A percentile compares a stretch with the other conserved stretches of the same genome.
Conservation (phyloP, 495 filamentous ascomycete genomes). For the Poronia punctata region DNA sequence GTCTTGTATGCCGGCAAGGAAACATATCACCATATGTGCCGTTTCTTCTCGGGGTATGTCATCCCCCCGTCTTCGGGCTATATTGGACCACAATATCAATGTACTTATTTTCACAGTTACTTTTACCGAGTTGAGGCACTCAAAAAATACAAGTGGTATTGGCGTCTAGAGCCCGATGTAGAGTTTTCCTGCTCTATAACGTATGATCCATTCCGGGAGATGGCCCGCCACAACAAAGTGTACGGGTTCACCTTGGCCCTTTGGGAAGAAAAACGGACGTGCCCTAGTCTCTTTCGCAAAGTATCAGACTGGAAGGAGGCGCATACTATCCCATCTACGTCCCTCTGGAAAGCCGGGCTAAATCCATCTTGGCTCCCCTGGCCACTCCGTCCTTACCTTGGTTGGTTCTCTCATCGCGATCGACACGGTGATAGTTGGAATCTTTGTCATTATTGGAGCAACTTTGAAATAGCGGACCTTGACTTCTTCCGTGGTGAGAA, state of each 20-base stretch:
- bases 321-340: slow-evolving; percentile 22
- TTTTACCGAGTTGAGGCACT: slow-evolving; percentile 39
- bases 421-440: slow-evolving; percentile 39
- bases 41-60: slow-evolving; percentile 88
- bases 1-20: slow-evolving; percentile 99
- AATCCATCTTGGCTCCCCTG: slow-evolving; percentile 33
- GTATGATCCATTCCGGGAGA: slow-evolving; percentile 50
- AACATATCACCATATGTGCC: slow-evolving; percentile 95
- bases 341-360: slow-evolving; percentile 35
- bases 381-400: slow-evolving; percentile 30
- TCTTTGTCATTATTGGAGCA: slow-evolving; percentile 52
- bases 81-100: background rate
- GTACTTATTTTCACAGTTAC: slow-evolving; percentile 45
- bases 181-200: slow-evolving; percentile 47
- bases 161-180: slow-evolving; percentile 48
- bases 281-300: slow-evolving; percentile 42
- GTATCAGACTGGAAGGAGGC: slow-evolving; percentile 37
- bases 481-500: slow-evolving; percentile 43
- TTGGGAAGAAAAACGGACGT: slow-evolving; percentile 43
- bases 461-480: slow-evolving; percentile 50
- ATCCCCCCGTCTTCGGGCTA: background rate
- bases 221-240: slow-evolving; percentile 43
- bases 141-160: slow-evolving; percentile 45
- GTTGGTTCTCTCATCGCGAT: slow-evolving; percentile 32
- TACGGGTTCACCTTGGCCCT: slow-evolving; percentile 49